A percentile compares a stretch with the other conserved stretches of the same genome.
phyloP scores from a whole-genome alignment of 2,329 filamentous ascomycete species.

The Xylaria sp. region DNA sequence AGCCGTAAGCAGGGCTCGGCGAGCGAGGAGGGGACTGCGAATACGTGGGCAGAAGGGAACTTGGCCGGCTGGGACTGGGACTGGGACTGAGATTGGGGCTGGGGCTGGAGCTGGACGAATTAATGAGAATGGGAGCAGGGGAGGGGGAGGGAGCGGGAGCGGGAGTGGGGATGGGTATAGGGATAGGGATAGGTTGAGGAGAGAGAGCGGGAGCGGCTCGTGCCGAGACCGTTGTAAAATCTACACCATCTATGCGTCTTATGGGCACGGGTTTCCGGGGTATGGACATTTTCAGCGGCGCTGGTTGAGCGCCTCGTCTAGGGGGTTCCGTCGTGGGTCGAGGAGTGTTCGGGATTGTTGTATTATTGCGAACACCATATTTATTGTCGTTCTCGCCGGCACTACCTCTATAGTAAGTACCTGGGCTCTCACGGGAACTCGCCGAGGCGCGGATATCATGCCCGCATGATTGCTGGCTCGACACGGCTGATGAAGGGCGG shows the following conservation, averaged over 20 bases:
- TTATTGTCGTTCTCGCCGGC: not conserved
- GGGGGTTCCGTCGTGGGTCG: not conserved
- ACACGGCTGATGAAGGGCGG: conserved; percentile 11
- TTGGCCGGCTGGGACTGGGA: not conserved
- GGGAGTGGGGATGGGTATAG: not conserved
- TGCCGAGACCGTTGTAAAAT: conserved; percentile 19
- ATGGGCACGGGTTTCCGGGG: not conserved
- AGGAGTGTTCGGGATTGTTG: conserved; percentile 10
- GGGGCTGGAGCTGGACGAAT: not conserved
- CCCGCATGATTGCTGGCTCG: not conserved
- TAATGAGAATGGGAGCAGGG: not conserved
- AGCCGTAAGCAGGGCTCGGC: conserved; percentile 31
- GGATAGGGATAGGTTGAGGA: not conserved
- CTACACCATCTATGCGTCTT: conserved; percentile 10
- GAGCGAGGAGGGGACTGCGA: conserved; percentile 8
- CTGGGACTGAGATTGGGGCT: too few relatives aligned
- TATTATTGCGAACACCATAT: conserved; percentile 12
- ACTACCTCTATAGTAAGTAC: not conserved
- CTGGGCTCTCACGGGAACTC: conserved; percentile 10
- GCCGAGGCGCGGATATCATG: conserved; percentile 1
- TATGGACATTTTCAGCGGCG: not conserved
- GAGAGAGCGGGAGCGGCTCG: not conserved
- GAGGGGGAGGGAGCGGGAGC: not conserved
- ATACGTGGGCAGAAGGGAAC: not conserved
- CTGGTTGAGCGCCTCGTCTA: conserved; percentile 13